Evolutionary conservation across 352 stramenopile genomes (phyloP), one percentile per base, ranked within the genome.

Genomic region (Phytophthora macrochlamydospora): DNA sequence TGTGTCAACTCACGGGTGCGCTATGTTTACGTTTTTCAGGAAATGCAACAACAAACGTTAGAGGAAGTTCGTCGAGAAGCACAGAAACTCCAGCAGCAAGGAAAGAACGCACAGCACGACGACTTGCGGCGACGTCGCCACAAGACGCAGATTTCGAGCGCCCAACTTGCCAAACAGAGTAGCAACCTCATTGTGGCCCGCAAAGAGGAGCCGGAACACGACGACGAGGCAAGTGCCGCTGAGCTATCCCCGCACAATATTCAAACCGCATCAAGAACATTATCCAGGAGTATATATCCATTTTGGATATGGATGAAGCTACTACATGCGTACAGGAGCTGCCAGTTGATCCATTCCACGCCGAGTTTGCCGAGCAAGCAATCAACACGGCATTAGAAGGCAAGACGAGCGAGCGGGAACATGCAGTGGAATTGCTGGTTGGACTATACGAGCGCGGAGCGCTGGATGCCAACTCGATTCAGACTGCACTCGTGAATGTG

Each of bases 41-140:
- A 95, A 67, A 71, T 96, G 57, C 89, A 96, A 74, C 84, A 95
- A 53, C 92, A 95, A 56, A 95, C 89, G 2, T 70, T 96, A 33
- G 83, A 94, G 0, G 86, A 96, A 76, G 82, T 96, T 30, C 85
- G 89, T 28, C 79, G 70, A 5, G 89, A 96, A 59, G 89, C 89
- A 11, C 80, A 92, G 58, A 90, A 93, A 59, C 72, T 96, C 7
- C 87, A 95, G 56, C 78, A 85, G 49, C 83, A 92, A 54, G 89
- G 89, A 64, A 94, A 96, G 57, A 96, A 96, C 67, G 89, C 89
- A 2, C 89, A 96, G 63, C 89, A 96, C 66, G 89, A 95, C 53
- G 76, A 95, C 37, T 59, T 96, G 24, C 75, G 75, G 14, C 69
- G 87, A 12, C 87, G 85, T 24, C 87, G 89, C 35, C 82, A 88